These are phyloP conservation scores for Aspergillus kassunensis DNA, from an alignment of 495 filamentous ascomycete genomes.

Conservation along the genomic window DNA sequence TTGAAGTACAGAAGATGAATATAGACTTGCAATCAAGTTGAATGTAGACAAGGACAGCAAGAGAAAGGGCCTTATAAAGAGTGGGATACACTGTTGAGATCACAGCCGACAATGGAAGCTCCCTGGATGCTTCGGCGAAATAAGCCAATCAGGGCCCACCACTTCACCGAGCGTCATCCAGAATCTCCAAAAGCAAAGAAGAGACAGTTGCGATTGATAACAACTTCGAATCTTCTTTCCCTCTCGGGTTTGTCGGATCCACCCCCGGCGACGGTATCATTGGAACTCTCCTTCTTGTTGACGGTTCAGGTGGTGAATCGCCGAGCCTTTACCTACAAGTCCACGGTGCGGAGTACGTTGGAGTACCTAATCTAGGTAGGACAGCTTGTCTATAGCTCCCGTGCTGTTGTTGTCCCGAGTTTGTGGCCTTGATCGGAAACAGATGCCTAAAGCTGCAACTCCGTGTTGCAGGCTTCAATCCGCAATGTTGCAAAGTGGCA, in stretches of 20 bases:
- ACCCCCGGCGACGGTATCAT: background rate
- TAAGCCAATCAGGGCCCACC: constrained; percentile 13
- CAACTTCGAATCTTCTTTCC: constrained; percentile 7
- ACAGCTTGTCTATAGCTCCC: too few relatives aligned
- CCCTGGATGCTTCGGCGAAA: constrained; percentile 17
- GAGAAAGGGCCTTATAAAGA: constrained; percentile 4
- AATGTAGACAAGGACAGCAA: background rate
- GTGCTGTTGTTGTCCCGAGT: background rate
- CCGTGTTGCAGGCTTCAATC: too few relatives aligned
- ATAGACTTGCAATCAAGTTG: background rate
- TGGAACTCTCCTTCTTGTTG: background rate
- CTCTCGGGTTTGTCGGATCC: constrained; percentile 6
- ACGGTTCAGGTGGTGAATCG: background rate
- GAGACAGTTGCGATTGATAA: constrained; percentile 8
- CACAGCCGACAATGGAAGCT: background rate
- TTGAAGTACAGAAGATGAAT: background rate
- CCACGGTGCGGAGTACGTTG: too few relatives aligned
- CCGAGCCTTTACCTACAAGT: constrained; percentile 1
- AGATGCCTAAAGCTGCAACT: background rate
- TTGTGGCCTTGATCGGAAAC: background rate
- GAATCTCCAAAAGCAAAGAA: background rate
- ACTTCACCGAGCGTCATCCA: constrained; percentile 1
- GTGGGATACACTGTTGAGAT: background rate
- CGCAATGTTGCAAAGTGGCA: too few relatives aligned
- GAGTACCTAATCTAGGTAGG: too few relatives aligned